Evolutionary conservation across 2,329 filamentous ascomycete genomes (phyloP).

Genomic region (Hypoxylon sp.): DNA sequence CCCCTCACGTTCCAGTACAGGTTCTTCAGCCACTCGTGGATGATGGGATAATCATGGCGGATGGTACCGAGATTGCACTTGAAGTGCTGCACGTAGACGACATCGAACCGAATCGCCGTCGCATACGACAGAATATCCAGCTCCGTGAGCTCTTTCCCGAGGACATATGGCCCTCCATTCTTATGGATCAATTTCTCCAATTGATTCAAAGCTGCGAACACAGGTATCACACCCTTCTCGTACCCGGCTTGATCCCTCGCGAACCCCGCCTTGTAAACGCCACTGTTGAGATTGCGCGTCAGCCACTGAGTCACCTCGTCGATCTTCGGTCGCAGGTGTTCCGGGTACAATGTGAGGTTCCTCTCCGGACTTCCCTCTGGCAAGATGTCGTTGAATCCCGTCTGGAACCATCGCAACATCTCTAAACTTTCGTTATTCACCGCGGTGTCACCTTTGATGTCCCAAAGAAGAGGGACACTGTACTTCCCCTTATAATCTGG

Average conservation of each 20-base stretch:
- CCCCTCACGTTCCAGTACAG: conserved; percentile 65
- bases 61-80: conserved; percentile 71
- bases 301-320: conserved; percentile 63
- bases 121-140: conserved; percentile 66
- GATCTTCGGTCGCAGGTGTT: conserved; percentile 56
- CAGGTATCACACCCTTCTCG: conserved; percentile 59
- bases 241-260: conserved; percentile 63
- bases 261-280: conserved; percentile 71
- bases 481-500: conserved; percentile 68
- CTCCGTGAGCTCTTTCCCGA: conserved; percentile 65
- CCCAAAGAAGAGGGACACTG: conserved; percentile 69
- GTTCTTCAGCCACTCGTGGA: conserved; percentile 68
- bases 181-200: conserved; percentile 57
- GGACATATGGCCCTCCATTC: conserved; percentile 59
- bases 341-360: conserved; percentile 62
- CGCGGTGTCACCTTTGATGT: conserved; percentile 62
- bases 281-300: conserved; percentile 63
- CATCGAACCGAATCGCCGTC: conserved; percentile 67
- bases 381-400: conserved; percentile 61
- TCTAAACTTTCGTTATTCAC: conserved; percentile 71
- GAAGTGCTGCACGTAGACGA: conserved; percentile 71
- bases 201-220: conserved; percentile 68
- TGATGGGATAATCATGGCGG: conserved; percentile 65
- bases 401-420: conserved; percentile 65
- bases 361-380: conserved; percentile 49